These are phyloP conservation scores for Lentinula raphanica DNA, from an alignment of 768 basidiomycete species.

Conservation along the genomic window DNA sequence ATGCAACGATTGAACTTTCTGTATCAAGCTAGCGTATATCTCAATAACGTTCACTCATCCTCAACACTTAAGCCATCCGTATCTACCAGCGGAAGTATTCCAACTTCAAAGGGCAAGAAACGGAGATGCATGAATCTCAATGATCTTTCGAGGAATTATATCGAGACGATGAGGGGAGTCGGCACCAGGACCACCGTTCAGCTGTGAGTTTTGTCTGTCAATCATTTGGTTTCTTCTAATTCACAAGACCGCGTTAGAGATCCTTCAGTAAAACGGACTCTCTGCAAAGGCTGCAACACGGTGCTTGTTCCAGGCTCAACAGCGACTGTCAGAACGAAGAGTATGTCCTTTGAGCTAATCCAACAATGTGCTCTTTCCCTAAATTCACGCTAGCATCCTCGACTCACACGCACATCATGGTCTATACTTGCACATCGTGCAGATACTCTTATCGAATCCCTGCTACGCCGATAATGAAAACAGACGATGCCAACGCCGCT, in stretches of 20 bases:
- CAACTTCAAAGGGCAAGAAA: not conserved
- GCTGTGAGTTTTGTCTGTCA: conserved; percentile 48
- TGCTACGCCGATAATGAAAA: conserved; percentile 43
- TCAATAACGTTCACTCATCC: conserved; percentile 34
- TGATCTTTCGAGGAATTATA: conserved; percentile 62
- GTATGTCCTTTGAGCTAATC: conserved; percentile 32
- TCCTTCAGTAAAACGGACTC: conserved; percentile 73
- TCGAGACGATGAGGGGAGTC: conserved; percentile 61
- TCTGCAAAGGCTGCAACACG: conserved; percentile 66
- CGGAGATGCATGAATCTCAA: conserved; percentile 26
- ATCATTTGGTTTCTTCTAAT: not conserved
- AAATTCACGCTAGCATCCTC: conserved; percentile 21
- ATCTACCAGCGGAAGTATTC: not conserved
- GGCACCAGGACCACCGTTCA: conserved; percentile 73
- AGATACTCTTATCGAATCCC: conserved; percentile 59
- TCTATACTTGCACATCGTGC: conserved; percentile 58
- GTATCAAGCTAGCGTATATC: conserved; percentile 72
- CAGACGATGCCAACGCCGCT: not conserved
- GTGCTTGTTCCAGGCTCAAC: conserved; percentile 67
- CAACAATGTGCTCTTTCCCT: not conserved
- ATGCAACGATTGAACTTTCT: conserved; percentile 83
- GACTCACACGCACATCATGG: conserved; percentile 49
- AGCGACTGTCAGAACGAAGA: conserved; percentile 56
- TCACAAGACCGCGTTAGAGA: conserved; percentile 42
- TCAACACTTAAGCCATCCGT: not conserved